Evolutionary conservation across 805 yeast species (phyloP).

Genomic region (Kazachstania bromeliacearum): DNA sequence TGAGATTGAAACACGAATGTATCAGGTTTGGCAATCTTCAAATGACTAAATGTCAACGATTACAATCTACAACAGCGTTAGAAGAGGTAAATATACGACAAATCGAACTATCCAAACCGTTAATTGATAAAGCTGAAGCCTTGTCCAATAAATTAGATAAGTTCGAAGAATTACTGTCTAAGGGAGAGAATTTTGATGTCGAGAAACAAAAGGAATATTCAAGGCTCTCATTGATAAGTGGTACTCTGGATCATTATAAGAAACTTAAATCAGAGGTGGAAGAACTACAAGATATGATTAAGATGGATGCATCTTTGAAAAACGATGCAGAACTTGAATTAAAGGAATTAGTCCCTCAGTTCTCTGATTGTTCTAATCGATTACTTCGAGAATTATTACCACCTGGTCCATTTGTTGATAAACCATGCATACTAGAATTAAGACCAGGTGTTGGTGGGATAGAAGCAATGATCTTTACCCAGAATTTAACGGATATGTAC

Average conservation of each 20-base stretch:
- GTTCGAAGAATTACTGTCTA: slow-evolving; percentile 35
- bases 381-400: slow-evolving; percentile 62
- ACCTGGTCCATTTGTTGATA: slow-evolving; percentile 63
- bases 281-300: slow-evolving; percentile 29
- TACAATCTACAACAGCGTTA: too few relatives aligned
- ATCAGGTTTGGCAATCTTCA: too few relatives aligned
- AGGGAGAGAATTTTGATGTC: slow-evolving; percentile 36
- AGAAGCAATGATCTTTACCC: slow-evolving; percentile 83
- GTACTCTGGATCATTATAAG: slow-evolving; percentile 33
- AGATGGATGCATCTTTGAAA: slow-evolving; percentile 29
- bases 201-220: slow-evolving; percentile 43
- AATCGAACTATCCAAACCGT: slow-evolving; percentile 47
- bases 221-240: slow-evolving; percentile 36
- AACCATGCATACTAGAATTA: slow-evolving; percentile 70
- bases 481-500: slow-evolving; percentile 76
- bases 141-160: slow-evolving; percentile 34
- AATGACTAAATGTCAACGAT: too few relatives aligned
- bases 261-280: slow-evolving; percentile 25
- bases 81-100: too few relatives aligned
- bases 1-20: too few relatives aligned
- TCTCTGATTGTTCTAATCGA: slow-evolving; percentile 34
- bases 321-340: slow-evolving; percentile 60
- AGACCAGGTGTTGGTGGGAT: slow-evolving; percentile 96
- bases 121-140: slow-evolving; percentile 39
- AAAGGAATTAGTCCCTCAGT: slow-evolving; percentile 34